Evolutionary conservation across 805 yeast genomes (phyloP).

Genomic region (Debaryomyces tyrocola): DNA sequence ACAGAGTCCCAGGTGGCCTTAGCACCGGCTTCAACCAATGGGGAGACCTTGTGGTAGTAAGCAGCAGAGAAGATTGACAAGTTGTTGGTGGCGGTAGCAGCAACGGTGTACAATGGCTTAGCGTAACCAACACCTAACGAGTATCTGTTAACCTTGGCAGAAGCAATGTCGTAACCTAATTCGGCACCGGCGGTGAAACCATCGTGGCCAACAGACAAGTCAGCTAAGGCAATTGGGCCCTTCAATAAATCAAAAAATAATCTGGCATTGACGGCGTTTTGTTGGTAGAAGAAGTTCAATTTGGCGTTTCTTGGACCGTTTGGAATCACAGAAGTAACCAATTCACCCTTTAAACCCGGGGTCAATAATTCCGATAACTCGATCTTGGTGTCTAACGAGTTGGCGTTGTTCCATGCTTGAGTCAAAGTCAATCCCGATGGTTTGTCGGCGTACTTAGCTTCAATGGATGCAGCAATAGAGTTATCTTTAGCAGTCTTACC

Average conservation of each 20-base stretch:
- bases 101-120: conserved; percentile 82
- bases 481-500: conserved; percentile 83
- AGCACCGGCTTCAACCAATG: conserved; percentile 94
- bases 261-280: conserved; percentile 90
- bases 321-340: conserved; percentile 86
- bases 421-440: conserved; percentile 88
- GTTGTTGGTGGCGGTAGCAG: conserved; percentile 82
- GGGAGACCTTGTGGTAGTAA: conserved; percentile 93
- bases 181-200: conserved; percentile 97
- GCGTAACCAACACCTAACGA: conserved; percentile 92
- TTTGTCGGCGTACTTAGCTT: conserved; percentile 91
- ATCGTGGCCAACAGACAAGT: conserved; percentile 90
- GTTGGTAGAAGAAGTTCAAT: conserved; percentile 86
- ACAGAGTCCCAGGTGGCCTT: conserved; percentile 95
- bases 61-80: conserved; percentile 90
- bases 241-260: conserved; percentile 92
- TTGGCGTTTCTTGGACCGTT: conserved; percentile 82
- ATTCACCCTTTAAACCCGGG: conserved; percentile 92
- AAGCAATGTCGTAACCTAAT: conserved; percentile 91
- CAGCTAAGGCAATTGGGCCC: conserved; percentile 95
- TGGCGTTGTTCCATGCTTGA: conserved; percentile 97
- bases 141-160: conserved; percentile 91
- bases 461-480: conserved; percentile 83
- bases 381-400: conserved; percentile 86
- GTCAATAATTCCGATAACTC: conserved; percentile 90